These are phyloP conservation scores for Caryopteris hybrid DNA, from an alignment of 305 asterid genomes.

Conservation along the genomic window DNA sequence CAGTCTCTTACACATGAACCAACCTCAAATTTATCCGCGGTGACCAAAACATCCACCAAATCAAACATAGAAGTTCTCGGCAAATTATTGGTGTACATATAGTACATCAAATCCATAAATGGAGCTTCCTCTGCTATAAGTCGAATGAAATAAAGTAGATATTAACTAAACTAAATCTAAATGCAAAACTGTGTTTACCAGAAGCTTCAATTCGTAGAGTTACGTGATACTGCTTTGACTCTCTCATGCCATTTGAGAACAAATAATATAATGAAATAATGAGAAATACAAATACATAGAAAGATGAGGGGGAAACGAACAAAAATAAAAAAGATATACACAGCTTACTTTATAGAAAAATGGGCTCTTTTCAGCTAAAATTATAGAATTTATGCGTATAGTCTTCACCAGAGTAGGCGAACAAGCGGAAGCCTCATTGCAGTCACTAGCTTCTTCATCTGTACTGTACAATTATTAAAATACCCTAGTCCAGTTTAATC, in stretches of 20 bases:
- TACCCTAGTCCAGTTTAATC: too few species aligned
- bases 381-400: not conserved
- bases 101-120: conserved; percentile 66
- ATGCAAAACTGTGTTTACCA: too few species aligned
- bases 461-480: too few species aligned
- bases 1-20: conserved; percentile 66
- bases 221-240: conserved; percentile 51
- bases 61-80: conserved; percentile 46
- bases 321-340: too few species aligned
- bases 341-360: too few species aligned
- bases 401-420: not conserved
- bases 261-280: conserved; percentile 35
- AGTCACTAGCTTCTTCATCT: too few species aligned
- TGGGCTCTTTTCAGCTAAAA: not conserved
- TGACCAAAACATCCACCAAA: conserved; percentile 62
- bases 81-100: conserved; percentile 54
- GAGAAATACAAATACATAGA: too few species aligned
- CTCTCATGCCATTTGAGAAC: conserved; percentile 64
- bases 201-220: conserved; percentile 57
- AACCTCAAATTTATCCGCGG: conserved; percentile 78
- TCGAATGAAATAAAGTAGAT: too few species aligned
- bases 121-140: conserved; percentile 84
- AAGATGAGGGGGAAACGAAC: too few species aligned
- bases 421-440: too few species aligned
- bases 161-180: too few species aligned